Evolutionary conservation across 2,329 filamentous ascomycete genomes (phyloP), one percentile per base, ranked within the genome.

Genomic region (Tolypocladium tropicale): DNA sequence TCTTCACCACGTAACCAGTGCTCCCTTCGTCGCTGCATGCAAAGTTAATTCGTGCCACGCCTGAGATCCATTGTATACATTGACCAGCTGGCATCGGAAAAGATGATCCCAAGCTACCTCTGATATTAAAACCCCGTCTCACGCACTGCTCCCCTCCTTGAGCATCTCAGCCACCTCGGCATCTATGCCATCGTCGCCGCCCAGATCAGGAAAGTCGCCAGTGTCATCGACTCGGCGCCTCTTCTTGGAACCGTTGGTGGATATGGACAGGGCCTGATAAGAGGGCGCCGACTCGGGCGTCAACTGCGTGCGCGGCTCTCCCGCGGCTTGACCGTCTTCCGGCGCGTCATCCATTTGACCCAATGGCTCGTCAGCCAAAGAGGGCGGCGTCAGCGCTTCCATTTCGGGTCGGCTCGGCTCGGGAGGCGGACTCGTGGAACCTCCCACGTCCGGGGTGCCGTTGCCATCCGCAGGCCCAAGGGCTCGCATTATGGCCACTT

Each of bases 401-500:
- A 95, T 80, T 62, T 92, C 84, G 1, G 93, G 92, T 36, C 90
- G 84, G 58, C 85, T 83, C 14, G 83, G 82, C 60, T 90, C 88
- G 30, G 78, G 70, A 16, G 71, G 70, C 4, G 76, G 75, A 59
- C 72, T 78, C 39, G 71, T 72, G n/a, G 70, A 71, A 37, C 76
- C 67, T 52, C 76, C 70, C 10, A 76, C 74, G 3, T 77, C 75
- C 4, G 77, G 73, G 11, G 82, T 76, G 10, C 72, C 71, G 51
- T 75, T 72, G 23, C 76, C 73, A 56, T 81, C 78, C 10, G 84
- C 80, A 1, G 82, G 80, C 16, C 84, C 83, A 25, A 96, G 79
- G 10, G 89, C 90, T 53, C 88, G 84, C 81, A 99, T 90, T 62
- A 99, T 97, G 52, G 84, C 86, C 61, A 93, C 84, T 70, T 99